These are phyloP conservation scores for Cladophialophora bantiana DNA, from an alignment of 2,329 filamentous ascomycete species.

Conservation along the genomic window DNA sequence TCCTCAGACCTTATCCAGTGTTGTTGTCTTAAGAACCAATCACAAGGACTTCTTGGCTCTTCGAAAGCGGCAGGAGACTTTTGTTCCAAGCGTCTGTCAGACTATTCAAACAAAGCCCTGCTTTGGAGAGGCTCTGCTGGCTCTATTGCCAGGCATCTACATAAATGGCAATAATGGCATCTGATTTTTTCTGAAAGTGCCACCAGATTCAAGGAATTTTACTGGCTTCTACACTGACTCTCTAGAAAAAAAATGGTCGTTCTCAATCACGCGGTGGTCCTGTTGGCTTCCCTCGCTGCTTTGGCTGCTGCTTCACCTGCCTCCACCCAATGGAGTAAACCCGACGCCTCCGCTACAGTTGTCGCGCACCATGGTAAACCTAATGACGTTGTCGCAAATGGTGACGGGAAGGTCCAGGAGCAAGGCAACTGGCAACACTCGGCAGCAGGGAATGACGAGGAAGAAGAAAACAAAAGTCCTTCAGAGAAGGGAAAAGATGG, in stretches of 20 bases:
- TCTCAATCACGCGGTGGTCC: slow-evolving; percentile 22
- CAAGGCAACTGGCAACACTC: slow-evolving; percentile 2
- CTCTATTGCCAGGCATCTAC: not conserved
- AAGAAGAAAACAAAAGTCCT: not conserved
- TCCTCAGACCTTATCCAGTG: not conserved
- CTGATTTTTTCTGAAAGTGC: not conserved
- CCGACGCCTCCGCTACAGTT: slow-evolving; percentile 1
- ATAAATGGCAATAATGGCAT: slow-evolving; percentile 5
- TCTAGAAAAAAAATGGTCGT: slow-evolving; percentile 21
- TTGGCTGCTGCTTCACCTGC: slow-evolving; percentile 19
- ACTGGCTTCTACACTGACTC: slow-evolving; percentile 3
- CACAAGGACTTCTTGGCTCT: not conserved
- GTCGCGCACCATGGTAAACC: slow-evolving; percentile 15
- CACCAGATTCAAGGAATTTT: not conserved
- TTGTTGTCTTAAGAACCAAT: not conserved
- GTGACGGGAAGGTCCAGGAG: not conserved
- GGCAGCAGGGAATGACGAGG: not conserved
- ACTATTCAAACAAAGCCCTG: slow-evolving; percentile 6
- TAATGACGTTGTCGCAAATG: not conserved
- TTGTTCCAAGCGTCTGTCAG: slow-evolving; percentile 10
- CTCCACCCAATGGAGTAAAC: slow-evolving; percentile 18
- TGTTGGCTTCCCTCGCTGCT: slow-evolving; percentile 26
- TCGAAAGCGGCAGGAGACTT: slow-evolving; percentile 14
- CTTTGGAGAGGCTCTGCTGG: not conserved
- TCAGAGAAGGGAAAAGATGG: not conserved